Conservation (phyloP, 2,329 filamentous ascomycete genomes). For the Calcarisporium arbuscula region DNA sequence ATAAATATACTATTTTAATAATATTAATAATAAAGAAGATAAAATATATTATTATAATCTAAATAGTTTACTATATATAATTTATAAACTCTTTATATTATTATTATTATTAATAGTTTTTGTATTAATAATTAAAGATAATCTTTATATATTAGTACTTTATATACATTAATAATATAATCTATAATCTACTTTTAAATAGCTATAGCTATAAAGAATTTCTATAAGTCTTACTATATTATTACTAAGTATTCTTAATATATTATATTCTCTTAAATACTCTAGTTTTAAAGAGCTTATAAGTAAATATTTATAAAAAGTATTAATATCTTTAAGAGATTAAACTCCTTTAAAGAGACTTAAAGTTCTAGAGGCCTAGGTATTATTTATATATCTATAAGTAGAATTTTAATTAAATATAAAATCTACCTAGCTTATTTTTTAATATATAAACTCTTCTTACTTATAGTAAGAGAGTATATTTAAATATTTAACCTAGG, state of each 20-base stretch:
- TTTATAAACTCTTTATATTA: constrained; percentile 2
- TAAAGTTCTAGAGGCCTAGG: too few species aligned
- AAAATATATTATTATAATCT: too few species aligned
- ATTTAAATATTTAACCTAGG: too few species aligned
- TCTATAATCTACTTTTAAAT: constrained; percentile 1
- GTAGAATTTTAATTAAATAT: constrained; percentile 3
- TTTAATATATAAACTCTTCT: not conserved
- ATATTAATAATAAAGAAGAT: too few species aligned
- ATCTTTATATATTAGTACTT: not conserved
- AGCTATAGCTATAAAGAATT: not conserved
- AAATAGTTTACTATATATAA: too few species aligned
- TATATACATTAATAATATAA: constrained; percentile 4
- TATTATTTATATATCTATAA: too few species aligned
- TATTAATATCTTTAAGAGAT: not conserved
- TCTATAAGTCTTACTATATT: constrained; percentile 1
- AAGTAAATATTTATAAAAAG: not conserved
- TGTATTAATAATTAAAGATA: too few species aligned
- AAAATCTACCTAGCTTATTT: not conserved
- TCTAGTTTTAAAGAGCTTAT: not conserved
- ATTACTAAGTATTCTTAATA: not conserved
- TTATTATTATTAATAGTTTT: constrained; percentile 1
- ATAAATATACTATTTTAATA: too few species aligned
- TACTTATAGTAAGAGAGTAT: constrained; percentile 2
- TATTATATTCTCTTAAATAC: not conserved
- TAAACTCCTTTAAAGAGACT: too few species aligned